Percentiles rank a stretch among this genome's conserved stretches.
phyloP scores from a whole-genome alignment of 352 stramenopile species.

The Globisporangium mamillatum region DNA sequence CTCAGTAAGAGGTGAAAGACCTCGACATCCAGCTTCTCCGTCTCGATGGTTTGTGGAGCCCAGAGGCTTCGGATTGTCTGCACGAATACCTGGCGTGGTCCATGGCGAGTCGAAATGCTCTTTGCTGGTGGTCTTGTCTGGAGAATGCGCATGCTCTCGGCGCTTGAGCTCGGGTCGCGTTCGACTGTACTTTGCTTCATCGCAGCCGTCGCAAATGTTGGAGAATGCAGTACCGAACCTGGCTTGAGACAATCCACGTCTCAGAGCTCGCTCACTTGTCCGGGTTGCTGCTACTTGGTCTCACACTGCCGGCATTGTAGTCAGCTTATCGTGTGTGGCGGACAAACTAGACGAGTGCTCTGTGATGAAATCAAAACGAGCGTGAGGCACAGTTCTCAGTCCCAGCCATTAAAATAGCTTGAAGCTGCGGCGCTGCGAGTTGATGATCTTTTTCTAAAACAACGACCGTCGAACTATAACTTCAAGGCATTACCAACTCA shows the following conservation, averaged over 20 bases:
- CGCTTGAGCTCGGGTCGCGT: not conserved
- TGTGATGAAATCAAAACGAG: not conserved
- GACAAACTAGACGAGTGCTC: not conserved
- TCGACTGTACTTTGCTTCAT: not conserved
- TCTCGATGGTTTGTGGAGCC: not conserved
- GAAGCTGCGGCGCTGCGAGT: not conserved
- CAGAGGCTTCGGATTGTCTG: slow-evolving; percentile 7
- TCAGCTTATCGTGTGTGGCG: not conserved
- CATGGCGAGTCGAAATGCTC: not conserved
- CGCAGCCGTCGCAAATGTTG: not conserved
- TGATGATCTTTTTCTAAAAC: not conserved
- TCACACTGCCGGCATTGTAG: not conserved
- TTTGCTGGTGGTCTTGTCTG: not conserved
- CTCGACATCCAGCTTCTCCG: not conserved
- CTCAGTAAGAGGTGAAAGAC: not conserved
- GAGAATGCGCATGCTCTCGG: not conserved
- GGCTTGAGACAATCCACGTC: not conserved
- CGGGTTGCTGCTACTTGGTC: not conserved
- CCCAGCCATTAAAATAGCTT: not conserved
- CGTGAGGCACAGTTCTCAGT: not conserved
- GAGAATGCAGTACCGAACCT: not conserved
- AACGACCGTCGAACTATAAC: too few relatives aligned
- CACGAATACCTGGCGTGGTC: not conserved
- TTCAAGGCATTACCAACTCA: not conserved
- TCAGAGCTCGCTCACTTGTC: not conserved